A percentile compares a stretch with the other conserved stretches of the same genome.
These are phyloP conservation scores for Pythium aristosporum DNA, from an alignment of 352 stramenopile genomes.

Conservation along the genomic window DNA sequence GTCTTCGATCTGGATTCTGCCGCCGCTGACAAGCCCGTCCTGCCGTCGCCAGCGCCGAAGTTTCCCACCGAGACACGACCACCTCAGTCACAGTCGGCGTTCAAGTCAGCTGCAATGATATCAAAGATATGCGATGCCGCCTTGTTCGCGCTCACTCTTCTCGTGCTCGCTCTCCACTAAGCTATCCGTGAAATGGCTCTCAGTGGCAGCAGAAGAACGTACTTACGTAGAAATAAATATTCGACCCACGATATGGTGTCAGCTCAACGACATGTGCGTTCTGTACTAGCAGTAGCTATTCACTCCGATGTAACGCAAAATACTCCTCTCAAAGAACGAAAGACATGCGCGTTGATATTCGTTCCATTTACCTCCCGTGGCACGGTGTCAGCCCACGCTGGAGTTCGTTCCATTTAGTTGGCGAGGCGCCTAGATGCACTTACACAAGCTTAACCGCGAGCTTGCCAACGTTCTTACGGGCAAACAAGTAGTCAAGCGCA, in stretches of 20 bases:
- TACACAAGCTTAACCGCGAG: conserved; percentile 67
- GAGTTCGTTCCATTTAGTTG: no score
- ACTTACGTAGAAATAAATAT: neutral
- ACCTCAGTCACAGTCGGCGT: neutral
- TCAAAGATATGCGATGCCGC: conserved; percentile 1
- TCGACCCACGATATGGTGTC: neutral
- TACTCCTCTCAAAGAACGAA: no score
- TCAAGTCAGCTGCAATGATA: conserved; percentile 9
- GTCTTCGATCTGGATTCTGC: conserved; percentile 7
- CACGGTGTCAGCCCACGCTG: no score
- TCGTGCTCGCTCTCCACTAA: conserved; percentile 6
- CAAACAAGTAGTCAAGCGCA: conserved; percentile 74
- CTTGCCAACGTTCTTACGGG: conserved; percentile 81
- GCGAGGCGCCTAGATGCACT: neutral
- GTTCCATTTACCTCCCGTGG: no score
- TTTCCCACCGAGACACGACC: neutral
- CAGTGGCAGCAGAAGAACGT: neutral
- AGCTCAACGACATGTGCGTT: neutral
- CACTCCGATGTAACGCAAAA: no score
- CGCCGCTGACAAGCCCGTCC: neutral
- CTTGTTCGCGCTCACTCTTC: neutral
- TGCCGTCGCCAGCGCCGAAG: neutral
- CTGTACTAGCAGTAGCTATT: no score
- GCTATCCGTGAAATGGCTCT: neutral
- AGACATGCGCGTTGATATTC: no score